Evolutionary conservation across 1,139 yeast genomes (phyloP), one percentile per base, ranked within the genome.

Genomic region (Arxiozyma telluris): DNA sequence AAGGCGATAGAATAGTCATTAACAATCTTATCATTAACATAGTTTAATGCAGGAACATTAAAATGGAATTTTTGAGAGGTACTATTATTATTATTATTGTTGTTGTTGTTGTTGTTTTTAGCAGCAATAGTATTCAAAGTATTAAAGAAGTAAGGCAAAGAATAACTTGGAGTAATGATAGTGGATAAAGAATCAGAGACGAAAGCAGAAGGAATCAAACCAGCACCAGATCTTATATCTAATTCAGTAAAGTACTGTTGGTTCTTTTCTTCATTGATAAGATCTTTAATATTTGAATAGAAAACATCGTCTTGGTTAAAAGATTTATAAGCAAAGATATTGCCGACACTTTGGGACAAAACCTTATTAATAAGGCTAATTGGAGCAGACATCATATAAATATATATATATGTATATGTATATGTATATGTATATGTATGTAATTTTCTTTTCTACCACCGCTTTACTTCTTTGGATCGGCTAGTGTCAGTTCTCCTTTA

Each of bases 221-320:
- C 87, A 39, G 96, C 95, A 61, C 97, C 98, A 1, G 86, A 76
- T 68, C 96, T 81, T 50, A 88, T 80, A 67, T 90, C 90, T 57
- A 89, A 47, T 53, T 68, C 70, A 46, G 1, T 62, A 61, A 42
- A 77, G 77, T 63, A 80, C 71, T 54, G 74, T 75, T 48, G 72
- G 78, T 6, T 23, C 25, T 23, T 23, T 23, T 23, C 25, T 23
- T 23, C 25, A 23, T 47, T 74, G 73, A 50, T 78, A 69, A 96
- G 96, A 88, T 53, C 77, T 69, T 59, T 76, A 75, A 39, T 17
- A 58, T 87, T 68, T 50, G 83, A 77, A 22, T 86, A 93, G 53
- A 86, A 72, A 55, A 80, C 75, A 61, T 81, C 80, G 15, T 79
- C 76, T 50, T 81, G 79, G 17, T 87, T 86, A 44, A 86, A 77